A percentile compares a stretch with the other conserved stretches of the same genome.
Conservation (phyloP, 345 rosid genomes). For the Conringia planisiliqua region DNA sequence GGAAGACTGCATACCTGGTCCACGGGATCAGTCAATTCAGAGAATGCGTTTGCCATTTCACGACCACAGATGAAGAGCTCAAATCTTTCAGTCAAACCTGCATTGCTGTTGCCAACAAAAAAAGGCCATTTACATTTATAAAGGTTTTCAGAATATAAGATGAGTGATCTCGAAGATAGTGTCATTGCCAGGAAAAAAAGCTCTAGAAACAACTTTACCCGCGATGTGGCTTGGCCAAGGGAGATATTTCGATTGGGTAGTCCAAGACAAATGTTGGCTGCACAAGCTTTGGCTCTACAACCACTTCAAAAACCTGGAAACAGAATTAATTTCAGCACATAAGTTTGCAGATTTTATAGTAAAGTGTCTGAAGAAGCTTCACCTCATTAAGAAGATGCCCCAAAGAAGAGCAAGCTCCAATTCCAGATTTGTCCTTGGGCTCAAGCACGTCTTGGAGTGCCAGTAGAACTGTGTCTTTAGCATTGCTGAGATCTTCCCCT, state of each 20-base stretch:
- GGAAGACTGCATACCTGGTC: conserved; percentile 61
- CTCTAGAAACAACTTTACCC: conserved; percentile 41
- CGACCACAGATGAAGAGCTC: conserved; percentile 96
- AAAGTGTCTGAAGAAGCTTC: conserved; percentile 8
- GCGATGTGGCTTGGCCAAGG: conserved; percentile 90
- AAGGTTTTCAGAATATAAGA: background rate
- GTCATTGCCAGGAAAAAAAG: background rate
- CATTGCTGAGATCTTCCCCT: conserved; percentile 52
- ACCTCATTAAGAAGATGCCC: conserved; percentile 96
- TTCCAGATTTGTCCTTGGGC: conserved; percentile 62
- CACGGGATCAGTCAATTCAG: conserved; percentile 88
- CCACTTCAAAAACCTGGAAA: conserved; percentile 77
- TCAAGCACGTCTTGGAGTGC: conserved; percentile 57
- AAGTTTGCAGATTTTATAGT: background rate
- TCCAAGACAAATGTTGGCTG: conserved; percentile 97
- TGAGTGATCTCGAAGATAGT: conserved; percentile 12
- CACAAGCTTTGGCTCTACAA: conserved; percentile 84
- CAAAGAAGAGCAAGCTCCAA: conserved; percentile 65
- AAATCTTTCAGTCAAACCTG: conserved; percentile 89
- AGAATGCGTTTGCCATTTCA: conserved; percentile 95
- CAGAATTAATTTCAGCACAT: conserved; percentile 7
- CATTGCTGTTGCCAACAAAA: conserved; percentile 37
- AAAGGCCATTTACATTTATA: background rate
- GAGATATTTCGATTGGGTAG: conserved; percentile 94
- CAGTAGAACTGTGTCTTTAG: conserved; percentile 57